Percentiles rank a stretch among this genome's conserved stretches.
phyloP scores from a whole-genome alignment of 2,329 filamentous ascomycete species.

The Ascochyta clinopodiicola region DNA sequence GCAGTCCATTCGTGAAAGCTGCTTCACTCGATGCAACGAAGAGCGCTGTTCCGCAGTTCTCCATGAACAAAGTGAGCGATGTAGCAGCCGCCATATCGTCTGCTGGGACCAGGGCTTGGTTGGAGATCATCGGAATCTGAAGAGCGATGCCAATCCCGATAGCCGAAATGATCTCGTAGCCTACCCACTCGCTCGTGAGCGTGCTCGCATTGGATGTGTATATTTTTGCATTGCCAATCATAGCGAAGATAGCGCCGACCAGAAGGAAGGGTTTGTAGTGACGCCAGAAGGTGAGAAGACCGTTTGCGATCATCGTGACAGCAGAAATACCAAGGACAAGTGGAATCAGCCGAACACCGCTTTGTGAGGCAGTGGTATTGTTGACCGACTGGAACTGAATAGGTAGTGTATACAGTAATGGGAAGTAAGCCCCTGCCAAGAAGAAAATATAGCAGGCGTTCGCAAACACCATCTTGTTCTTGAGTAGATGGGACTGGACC shows the following conservation, averaged over 20 bases:
- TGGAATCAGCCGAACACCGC: slow-evolving; percentile 37
- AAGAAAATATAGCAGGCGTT: slow-evolving; percentile 34
- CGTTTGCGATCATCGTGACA: slow-evolving; percentile 37
- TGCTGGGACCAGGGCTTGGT: slow-evolving; percentile 45
- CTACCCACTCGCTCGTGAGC: slow-evolving; percentile 52
- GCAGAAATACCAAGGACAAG: slow-evolving; percentile 36
- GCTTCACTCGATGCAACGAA: slow-evolving; percentile 52
- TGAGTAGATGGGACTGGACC: slow-evolving; percentile 32
- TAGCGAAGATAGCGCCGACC: slow-evolving; percentile 32
- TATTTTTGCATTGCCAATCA: slow-evolving; percentile 28
- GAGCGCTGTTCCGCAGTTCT: slow-evolving; percentile 53
- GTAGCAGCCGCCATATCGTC: slow-evolving; percentile 50
- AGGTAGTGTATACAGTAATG: slow-evolving; percentile 37
- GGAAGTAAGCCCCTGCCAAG: slow-evolving; percentile 36
- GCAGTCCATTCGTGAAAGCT: slow-evolving; percentile 52
- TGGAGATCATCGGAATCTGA: slow-evolving; percentile 52
- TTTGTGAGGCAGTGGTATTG: slow-evolving; percentile 32
- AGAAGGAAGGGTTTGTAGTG: slow-evolving; percentile 55
- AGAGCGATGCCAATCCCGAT: slow-evolving; percentile 52
- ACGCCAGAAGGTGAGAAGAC: slow-evolving; percentile 34
- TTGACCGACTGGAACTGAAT: slow-evolving; percentile 40
- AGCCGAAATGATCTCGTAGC: slow-evolving; percentile 56
- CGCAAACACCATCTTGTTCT: slow-evolving; percentile 22
- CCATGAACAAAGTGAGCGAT: slow-evolving; percentile 52
- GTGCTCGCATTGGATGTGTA: slow-evolving; percentile 50